These are phyloP conservation scores for Cymbopogon citratus DNA, from an alignment of 176 grass and related monocot genomes.

Conservation along the genomic window DNA sequence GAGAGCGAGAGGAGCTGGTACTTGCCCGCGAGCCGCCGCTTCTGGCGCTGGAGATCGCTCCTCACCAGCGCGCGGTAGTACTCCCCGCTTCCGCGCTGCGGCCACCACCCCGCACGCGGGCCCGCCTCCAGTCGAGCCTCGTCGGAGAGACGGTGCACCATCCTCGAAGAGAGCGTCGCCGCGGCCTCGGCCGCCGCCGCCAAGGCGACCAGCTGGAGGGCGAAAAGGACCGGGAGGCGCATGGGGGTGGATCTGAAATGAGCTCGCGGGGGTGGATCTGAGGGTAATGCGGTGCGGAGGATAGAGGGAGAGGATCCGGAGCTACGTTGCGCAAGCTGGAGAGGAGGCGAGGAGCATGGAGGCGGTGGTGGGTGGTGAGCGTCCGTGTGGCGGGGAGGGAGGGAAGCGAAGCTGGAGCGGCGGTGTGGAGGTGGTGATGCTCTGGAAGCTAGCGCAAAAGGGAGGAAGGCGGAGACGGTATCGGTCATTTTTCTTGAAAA, in stretches of 20 bases:
- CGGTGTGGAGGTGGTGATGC: slow-evolving; percentile 27
- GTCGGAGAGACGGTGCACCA: slow-evolving; percentile 88
- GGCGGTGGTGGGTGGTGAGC: background rate
- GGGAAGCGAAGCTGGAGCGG: slow-evolving; percentile 22
- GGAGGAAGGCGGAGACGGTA: slow-evolving; percentile 18
- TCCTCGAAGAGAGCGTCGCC: slow-evolving; percentile 43
- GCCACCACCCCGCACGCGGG: slow-evolving; percentile 38
- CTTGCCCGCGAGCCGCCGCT: slow-evolving; percentile 45
- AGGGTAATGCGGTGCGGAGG: slow-evolving; percentile 28
- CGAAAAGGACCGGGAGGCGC: slow-evolving; percentile 4
- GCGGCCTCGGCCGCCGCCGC: slow-evolving; percentile 1
- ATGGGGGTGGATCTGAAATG: slow-evolving; percentile 55
- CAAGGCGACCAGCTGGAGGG: slow-evolving; percentile 15
- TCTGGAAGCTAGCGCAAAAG: slow-evolving; percentile 34
- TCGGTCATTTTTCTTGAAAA: background rate
- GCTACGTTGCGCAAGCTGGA: slow-evolving; percentile 12
- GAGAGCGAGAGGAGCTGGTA: slow-evolving; percentile 58
- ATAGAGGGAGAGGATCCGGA: background rate
- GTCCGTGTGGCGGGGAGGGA: background rate
- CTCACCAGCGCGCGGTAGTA: slow-evolving; percentile 67
- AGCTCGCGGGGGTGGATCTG: slow-evolving; percentile 36
- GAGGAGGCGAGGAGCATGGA: slow-evolving; percentile 8
- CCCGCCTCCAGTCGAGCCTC: slow-evolving; percentile 49
- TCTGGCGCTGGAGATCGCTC: slow-evolving; percentile 69
- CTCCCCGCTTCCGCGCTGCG: slow-evolving; percentile 55